These are phyloP conservation scores for Panaeolus papilionaceus DNA, from an alignment of 768 basidiomycete species.

Conservation along the genomic window DNA sequence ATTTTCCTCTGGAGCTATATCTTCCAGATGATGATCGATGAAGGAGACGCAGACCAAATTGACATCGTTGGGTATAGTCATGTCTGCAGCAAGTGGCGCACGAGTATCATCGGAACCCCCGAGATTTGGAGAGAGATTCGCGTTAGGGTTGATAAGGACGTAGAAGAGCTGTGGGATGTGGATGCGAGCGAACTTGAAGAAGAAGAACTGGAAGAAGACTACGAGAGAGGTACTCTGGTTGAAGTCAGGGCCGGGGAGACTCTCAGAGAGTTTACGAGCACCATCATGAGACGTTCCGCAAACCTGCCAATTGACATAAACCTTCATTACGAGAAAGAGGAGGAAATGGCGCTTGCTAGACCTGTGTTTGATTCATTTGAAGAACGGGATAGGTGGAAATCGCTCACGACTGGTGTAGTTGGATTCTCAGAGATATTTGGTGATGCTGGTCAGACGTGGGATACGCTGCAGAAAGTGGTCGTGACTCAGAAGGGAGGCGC, in stretches of 20 bases:
- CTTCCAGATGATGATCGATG: constrained; percentile 6
- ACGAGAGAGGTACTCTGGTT: background rate
- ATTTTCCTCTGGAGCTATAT: constrained; percentile 6
- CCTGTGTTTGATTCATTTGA: background rate
- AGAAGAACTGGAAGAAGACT: background rate
- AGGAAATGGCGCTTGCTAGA: background rate
- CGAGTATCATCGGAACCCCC: background rate
- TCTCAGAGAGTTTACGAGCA: background rate
- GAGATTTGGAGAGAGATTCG: background rate
- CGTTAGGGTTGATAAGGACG: background rate
- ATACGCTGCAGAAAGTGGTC: background rate
- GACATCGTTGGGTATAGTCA: background rate
- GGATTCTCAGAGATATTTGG: constrained; percentile 1
- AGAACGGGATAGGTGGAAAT: background rate
- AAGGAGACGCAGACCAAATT: constrained; percentile 4
- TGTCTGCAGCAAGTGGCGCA: constrained; percentile 8
- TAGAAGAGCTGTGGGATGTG: background rate
- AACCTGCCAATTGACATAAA: background rate
- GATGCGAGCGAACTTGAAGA: background rate
- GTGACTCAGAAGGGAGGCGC: background rate
- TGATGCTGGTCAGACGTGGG: background rate
- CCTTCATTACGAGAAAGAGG: background rate
- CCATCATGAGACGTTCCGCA: background rate
- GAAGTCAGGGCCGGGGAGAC: constrained; percentile 2
- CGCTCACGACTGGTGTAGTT: background rate